Percentiles rank a stretch among this genome's conserved stretches.
Conservation (phyloP, 1,139 yeast species). For the Trichomonascaceae sp. region DNA sequence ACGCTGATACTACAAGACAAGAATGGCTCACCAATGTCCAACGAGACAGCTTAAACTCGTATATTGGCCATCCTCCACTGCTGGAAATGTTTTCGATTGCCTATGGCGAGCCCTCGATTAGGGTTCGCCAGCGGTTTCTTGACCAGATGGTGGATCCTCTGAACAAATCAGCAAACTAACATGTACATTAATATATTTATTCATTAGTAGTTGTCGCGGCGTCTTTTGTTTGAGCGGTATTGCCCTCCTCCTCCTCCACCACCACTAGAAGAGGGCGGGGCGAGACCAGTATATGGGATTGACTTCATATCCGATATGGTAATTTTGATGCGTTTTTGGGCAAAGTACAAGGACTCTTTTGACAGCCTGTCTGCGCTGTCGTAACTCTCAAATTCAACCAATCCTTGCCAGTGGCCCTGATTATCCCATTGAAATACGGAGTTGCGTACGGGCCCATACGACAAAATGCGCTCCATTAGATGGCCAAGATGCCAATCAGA, state of each 20-base stretch:
- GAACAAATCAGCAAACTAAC: constrained; percentile 1
- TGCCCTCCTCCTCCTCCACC: too few relatives aligned
- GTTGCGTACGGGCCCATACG: not conserved
- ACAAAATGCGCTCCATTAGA: not conserved
- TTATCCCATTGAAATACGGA: not conserved
- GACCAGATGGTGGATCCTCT: constrained; percentile 22
- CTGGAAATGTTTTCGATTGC: constrained; percentile 58
- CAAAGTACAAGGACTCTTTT: not conserved
- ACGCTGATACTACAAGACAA: constrained; percentile 48
- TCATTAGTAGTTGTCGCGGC: too few relatives aligned
- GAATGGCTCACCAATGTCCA: constrained; percentile 52
- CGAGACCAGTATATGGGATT: too few relatives aligned
- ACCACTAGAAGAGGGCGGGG: too few relatives aligned
- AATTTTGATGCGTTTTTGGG: not conserved
- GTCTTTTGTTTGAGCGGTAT: too few relatives aligned
- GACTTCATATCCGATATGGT: not conserved
- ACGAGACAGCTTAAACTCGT: constrained; percentile 60
- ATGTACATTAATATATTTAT: too few relatives aligned
- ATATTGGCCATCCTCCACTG: constrained; percentile 56
- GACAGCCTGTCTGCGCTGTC: not conserved
- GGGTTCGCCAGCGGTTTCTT: constrained; percentile 39
- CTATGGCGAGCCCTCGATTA: constrained; percentile 38
- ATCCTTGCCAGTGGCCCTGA: not conserved
- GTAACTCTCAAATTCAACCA: not conserved
- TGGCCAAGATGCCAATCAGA: not conserved